Evolutionary conservation across 2,329 filamentous ascomycete species (phyloP), one percentile per base, ranked within the genome.

Genomic region (Cryphonectria radicalis): DNA sequence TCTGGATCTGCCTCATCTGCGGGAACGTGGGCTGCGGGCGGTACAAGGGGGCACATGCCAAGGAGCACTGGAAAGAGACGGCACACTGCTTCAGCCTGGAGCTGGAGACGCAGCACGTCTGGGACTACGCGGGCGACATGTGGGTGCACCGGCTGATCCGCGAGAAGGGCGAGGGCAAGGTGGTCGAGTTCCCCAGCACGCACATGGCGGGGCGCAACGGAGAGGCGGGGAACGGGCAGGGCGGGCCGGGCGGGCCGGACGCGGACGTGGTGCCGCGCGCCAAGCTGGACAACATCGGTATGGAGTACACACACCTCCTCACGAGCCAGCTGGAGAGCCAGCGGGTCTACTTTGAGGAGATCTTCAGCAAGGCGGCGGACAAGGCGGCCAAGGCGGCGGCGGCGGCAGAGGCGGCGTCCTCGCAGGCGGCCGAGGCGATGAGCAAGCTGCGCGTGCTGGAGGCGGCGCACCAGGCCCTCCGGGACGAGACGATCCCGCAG

Each of bases 121-220:
- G 96, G 96, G 96, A 99, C 81, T 99, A 99, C 75, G 93, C 93
- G 0, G 94, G 93, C 5, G 96, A 99, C 78, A 93, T 92, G 78
- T 99, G 97, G 86, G 96, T 98, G 65, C 96, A 99, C 81, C 91
- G 96, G 13, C 89, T 98, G 67, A 97, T 99, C 70, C 92, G 97
- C 75, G 94, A 94, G 78, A 97, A 98, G 83, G 91, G 93, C 13
- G 94, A 97, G 79, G 93, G 93, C 35, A 97, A 97, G 80, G 87
- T 97, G 3, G 92, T 98, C 25, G 95, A 98, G 80, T 86, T 98
- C n/a, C 93, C 94, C 0, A 83, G 86, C 72, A 84, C 74, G 37
- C 73, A 75, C 55, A 74, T 69, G 67, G 73, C 76, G 65, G 70
- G 74, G 28, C 71, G 78, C 25, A 77, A 76, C 63, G 76, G 77